Evolutionary conservation across 257 asterid genomes (phyloP), one percentile per base, ranked within the genome.

Genomic region (Gentiana macrophylla): DNA sequence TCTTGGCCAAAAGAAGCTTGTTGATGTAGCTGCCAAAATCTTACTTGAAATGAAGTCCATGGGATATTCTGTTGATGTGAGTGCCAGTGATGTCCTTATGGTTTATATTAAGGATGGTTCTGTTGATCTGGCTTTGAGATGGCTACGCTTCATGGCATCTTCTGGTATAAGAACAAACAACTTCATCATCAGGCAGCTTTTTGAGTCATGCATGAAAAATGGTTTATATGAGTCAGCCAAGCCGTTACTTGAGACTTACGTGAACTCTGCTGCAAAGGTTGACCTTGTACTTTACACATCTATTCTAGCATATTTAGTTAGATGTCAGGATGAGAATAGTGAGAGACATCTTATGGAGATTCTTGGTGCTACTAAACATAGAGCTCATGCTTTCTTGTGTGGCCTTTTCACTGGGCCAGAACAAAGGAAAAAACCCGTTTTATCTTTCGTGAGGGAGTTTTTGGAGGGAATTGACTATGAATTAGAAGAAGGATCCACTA

Each of bases 331-430:
- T 33, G 98, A 88, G 77, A 51, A 65, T 35, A 77, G 76, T 7
- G 98, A 92, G 82, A 81, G 94, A 80, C 84, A 83, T 67, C 69
- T 92, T 83, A 92, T 92, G 98, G 87, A 94, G 10, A 88, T 92
- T 70, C 58, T 92, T 74, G 77, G 97, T 74, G 80, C 86, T 12
- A 85, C 98, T 8, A 79, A 76, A 57, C 98, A 88, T 49, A 81
- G 81, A 71, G 98, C 97, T 53, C 97, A 92, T 67, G 55, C 79
- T 61, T 92, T 92, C 81, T 59, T 88, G 72, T 92, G 98, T 32
- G 97, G 97, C 11, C 94, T 92, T 62, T 92, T 92, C 63, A 81
- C 87, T 1, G 98, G 95, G 37, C 94, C 94, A 3, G 97, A 92
- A 69, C 97, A 83, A 63, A 77, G 97, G 80, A 81, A 80, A 64